A percentile compares a stretch with the other conserved stretches of the same genome.
These are phyloP conservation scores for Parietaria judaica DNA, from an alignment of 306 rosid genomes.

Conservation along the genomic window DNA sequence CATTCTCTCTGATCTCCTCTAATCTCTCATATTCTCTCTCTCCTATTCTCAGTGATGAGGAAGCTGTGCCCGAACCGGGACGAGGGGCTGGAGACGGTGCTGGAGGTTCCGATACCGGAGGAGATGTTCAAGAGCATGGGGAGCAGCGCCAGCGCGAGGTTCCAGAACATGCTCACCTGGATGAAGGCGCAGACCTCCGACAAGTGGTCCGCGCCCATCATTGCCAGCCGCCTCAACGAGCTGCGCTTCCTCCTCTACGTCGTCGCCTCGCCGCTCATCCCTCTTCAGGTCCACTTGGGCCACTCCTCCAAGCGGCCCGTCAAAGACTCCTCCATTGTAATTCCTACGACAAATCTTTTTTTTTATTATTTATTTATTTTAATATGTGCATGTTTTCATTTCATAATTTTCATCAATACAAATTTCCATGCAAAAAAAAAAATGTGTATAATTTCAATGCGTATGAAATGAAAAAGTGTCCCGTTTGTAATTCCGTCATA, in stretches of 20 bases:
- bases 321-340: constrained; percentile 78
- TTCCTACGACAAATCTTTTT: no score
- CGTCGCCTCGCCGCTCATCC: constrained; percentile 92
- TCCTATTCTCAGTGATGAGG: constrained; percentile 28
- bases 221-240: constrained; percentile 65
- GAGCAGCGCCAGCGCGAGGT: constrained; percentile 44
- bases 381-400: no score
- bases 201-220: constrained; percentile 50
- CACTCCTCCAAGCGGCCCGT: constrained; percentile 72
- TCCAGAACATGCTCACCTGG: constrained; percentile 84
- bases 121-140: constrained; percentile 91
- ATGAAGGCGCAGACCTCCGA: constrained; percentile 82
- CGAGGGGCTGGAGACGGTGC: constrained; percentile 87
- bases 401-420: no score
- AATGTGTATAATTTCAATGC: no score
- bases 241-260: constrained; percentile 78
- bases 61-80: constrained; percentile 88
- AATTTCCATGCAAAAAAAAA: no score
- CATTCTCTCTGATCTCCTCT: no score
- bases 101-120: constrained; percentile 88
- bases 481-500: no score
- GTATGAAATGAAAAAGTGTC: no score
- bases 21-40: no score
- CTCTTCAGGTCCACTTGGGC: constrained; percentile 88
- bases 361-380: no score